Base-by-base conservation (phyloP, 371 early-diverging fungal genomes). In the Mucor indicus region DNA sequence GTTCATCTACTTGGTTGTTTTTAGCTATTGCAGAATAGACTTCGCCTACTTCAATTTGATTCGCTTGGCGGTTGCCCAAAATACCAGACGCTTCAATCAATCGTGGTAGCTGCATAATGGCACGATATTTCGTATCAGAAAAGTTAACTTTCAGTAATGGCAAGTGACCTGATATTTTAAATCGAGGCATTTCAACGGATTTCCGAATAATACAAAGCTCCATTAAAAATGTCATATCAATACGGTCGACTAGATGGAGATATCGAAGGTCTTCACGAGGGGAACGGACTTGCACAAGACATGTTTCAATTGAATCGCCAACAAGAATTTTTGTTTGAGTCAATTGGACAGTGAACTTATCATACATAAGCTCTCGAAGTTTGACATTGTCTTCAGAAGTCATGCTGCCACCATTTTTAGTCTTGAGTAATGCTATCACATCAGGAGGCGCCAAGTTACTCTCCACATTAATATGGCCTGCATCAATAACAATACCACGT, bases 71-170 rank as follows among this genome's bases (percentile, higher is more conserved):
- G 9, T 31, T 38, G 9, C 55, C 58, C 5, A 73, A 33, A 1
- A 73, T n/a, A 8, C 73, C 73, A 13, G 73, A 81, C 7, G 61
- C 64, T 31, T 69, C 73, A 52, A 56, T 95, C 82, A 51, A 86
- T 8, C 53, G 59, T 4, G 73, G 77, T 29, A 93, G 77, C 11
- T 77, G 75, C 96, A 95, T 96, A 10, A 96, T 69, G 0, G 87
- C 83, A 51, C 87, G 87, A 79, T 98, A 96, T 66, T 97, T 97
- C 21, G 84, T 81, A 54, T 97, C 95, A 0, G 97, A 95, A 42
- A 98, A 82, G 60, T 92, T 95, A 50, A 96, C 75, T 44, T 92
- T 84, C 6, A 98, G 67, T 19, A 90, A 60, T 0, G 97, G 96
- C 41, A 98, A 65, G 15, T 87, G 81, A 17, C 95, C 97, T 15